Conservation (phyloP, 805 yeast genomes). For the Candida parachauliodes region DNA sequence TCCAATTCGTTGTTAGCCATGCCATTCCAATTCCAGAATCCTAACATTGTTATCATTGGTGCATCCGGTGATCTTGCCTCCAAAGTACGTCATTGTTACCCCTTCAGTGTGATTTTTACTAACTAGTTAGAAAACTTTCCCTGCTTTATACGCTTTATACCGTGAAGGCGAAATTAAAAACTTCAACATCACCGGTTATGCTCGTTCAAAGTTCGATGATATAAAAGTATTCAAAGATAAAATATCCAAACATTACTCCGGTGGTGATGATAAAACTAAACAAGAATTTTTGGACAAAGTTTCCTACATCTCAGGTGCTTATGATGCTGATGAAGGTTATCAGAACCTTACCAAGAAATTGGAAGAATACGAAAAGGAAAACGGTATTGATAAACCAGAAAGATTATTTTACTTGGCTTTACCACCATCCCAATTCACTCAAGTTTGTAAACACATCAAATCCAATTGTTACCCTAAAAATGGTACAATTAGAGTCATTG, state of each 20-base stretch:
- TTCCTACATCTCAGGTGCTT: conserved; percentile 72
- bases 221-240: conserved; percentile 57
- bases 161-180: conserved; percentile 63
- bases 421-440: conserved; percentile 88
- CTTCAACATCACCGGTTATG: conserved; percentile 84
- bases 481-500: conserved; percentile 75
- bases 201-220: conserved; percentile 73
- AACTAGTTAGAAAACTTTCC: conserved; percentile 89
- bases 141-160: conserved; percentile 70
- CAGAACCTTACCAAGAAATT: conserved; percentile 50
- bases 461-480: conserved; percentile 58
- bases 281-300: conserved; percentile 65
- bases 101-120: too few species aligned
- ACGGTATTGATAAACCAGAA: conserved; percentile 52
- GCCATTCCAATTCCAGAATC: not conserved
- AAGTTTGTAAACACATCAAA: conserved; percentile 73
- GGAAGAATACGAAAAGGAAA: conserved; percentile 53
- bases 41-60: conserved; percentile 74
- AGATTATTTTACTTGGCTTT: conserved; percentile 89
- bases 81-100: conserved; percentile 1
- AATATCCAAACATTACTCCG: conserved; percentile 60
- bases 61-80: conserved; percentile 85
- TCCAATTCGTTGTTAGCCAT: not conserved
- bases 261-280: conserved; percentile 37
- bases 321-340: conserved; percentile 79